These are phyloP conservation scores for Acephala macrosclerotiorum DNA, from an alignment of 2,329 filamentous ascomycete species.

Conservation along the genomic window DNA sequence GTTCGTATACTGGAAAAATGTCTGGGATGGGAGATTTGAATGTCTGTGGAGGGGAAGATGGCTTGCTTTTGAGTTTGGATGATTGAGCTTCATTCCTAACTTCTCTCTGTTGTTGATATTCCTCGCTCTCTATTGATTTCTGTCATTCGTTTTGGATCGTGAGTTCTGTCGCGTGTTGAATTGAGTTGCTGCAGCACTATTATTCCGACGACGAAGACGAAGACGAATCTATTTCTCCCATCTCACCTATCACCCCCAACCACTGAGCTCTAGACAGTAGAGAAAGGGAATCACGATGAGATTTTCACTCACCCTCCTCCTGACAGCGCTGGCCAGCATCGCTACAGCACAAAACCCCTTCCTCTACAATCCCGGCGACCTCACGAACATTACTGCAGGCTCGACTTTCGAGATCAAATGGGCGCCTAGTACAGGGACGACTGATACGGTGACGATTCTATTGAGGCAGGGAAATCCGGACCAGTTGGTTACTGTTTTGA, in stretches of 20 bases:
- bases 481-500: slow-evolving; percentile 28
- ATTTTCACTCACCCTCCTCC: background rate
- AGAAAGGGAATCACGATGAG: background rate
- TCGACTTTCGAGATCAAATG: slow-evolving; percentile 40
- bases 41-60: background rate
- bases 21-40: background rate
- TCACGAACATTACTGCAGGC: slow-evolving; percentile 33
- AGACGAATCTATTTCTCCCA: too few species aligned
- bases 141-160: background rate
- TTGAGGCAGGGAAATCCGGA: slow-evolving; percentile 32
- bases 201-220: too few species aligned
- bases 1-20: background rate
- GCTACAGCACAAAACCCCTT: slow-evolving; percentile 37
- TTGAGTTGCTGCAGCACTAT: background rate
- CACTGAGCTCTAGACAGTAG: slow-evolving; percentile 12
- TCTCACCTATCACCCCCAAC: background rate
- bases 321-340: slow-evolving; percentile 24
- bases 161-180: background rate
- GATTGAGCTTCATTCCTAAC: background rate
- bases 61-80: background rate
- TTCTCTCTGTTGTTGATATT: background rate
- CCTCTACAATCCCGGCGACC: slow-evolving; percentile 27
- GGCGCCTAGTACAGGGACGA: slow-evolving; percentile 33
- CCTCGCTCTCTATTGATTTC: background rate
- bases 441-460: slow-evolving; percentile 31